Conservation (phyloP, 257 asterid genomes). For the Solanum stenotomum region DNA sequence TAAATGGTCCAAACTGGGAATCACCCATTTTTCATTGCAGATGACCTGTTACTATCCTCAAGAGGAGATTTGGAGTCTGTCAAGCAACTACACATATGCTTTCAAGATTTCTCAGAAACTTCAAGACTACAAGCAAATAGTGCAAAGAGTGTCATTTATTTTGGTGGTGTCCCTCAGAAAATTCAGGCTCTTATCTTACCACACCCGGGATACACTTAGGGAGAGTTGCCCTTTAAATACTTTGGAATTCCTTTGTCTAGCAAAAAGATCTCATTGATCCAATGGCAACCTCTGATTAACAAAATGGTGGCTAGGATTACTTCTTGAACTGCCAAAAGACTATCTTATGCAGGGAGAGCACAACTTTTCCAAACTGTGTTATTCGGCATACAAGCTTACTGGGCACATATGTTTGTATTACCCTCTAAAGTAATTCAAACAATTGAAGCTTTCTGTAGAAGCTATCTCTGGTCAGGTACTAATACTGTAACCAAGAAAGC, state of each 20-base stretch:
- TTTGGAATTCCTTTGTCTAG: not conserved
- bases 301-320: not conserved
- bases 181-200: not conserved
- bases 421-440: not conserved
- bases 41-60: not conserved
- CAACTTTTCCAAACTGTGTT: not conserved
- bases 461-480: not conserved
- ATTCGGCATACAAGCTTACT: not conserved
- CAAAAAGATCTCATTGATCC: not conserved
- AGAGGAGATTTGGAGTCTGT: not conserved
- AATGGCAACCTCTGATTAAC: not conserved
- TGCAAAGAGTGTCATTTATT: not conserved
- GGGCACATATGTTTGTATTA: not conserved
- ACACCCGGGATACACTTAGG: not conserved
- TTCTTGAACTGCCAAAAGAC: not conserved
- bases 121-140: not conserved
- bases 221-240: not conserved
- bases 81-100: not conserved
- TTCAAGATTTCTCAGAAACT: not conserved
- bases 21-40: not conserved
- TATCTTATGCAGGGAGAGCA: not conserved
- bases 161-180: not conserved
- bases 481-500: not conserved
- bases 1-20: not conserved
- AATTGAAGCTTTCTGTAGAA: not conserved